Percentiles rank a stretch among this genome's conserved stretches.
These are phyloP conservation scores for Clarkia xantiana DNA, from an alignment of 345 rosid species.

Conservation along the genomic window DNA sequence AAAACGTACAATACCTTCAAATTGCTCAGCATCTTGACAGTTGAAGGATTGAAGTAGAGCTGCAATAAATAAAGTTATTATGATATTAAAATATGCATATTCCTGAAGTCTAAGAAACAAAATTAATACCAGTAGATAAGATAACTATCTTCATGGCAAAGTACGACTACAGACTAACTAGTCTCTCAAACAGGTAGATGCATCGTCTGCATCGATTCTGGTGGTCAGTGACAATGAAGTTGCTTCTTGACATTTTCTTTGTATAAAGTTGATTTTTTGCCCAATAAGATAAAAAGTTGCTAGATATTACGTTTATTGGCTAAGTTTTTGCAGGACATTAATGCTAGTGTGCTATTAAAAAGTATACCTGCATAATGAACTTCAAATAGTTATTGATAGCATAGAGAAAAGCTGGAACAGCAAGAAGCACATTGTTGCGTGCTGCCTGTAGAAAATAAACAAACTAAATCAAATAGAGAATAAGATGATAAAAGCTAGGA, in stretches of 20 bases:
- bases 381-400: constrained; percentile 61
- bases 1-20: constrained; percentile 38
- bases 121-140: not conserved
- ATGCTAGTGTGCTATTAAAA: not conserved
- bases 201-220: no score
- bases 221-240: no score
- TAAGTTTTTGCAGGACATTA: not conserved
- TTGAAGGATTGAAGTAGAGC: constrained; percentile 97
- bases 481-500: not conserved
- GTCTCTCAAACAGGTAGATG: no score
- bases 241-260: no score
- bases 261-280: not conserved
- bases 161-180: no score
- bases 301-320: no score
- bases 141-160: no score
- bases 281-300: not conserved
- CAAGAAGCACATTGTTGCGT: constrained; percentile 47
- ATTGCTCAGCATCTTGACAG: constrained; percentile 98
- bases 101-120: not conserved
- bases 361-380: constrained; percentile 57
- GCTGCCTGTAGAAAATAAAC: constrained; percentile 32
- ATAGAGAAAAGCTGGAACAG: constrained; percentile 57
- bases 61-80: constrained; percentile 21
- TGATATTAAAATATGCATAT: not conserved
- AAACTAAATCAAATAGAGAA: not conserved